Conservation (phyloP, 2,329 filamentous ascomycete genomes). For the Phaeoacremonium minimum region DNA sequence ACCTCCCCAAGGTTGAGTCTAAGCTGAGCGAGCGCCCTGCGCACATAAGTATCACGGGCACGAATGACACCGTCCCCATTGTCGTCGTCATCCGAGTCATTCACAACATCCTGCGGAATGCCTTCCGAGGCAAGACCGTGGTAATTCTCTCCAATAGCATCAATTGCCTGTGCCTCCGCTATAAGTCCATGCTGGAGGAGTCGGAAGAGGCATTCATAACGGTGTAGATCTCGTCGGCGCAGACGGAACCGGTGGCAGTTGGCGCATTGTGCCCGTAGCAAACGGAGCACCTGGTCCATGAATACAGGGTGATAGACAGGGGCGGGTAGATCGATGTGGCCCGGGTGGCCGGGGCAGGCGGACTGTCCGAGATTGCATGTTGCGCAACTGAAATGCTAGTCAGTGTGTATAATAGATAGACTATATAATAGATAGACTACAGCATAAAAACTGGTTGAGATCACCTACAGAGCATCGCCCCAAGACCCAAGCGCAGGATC, state of each 20-base stretch:
- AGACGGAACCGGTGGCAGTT: conserved; percentile 89
- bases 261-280: conserved; percentile 81
- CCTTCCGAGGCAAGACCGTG: conserved; percentile 35
- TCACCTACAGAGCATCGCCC: conserved; percentile 72
- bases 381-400: conserved; percentile 61
- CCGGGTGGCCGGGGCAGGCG: conserved; percentile 86
- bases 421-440: not conserved
- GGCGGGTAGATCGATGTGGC: conserved; percentile 90
- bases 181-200: conserved; percentile 82
- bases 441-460: not conserved
- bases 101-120: conserved; percentile 41
- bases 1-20: conserved; percentile 42
- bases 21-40: conserved; percentile 61
- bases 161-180: conserved; percentile 59
- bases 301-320: conserved; percentile 96
- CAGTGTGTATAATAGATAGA: no score
- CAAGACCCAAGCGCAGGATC: conserved; percentile 89
- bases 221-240: conserved; percentile 69
- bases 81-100: conserved; percentile 58
- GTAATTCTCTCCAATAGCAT: conserved; percentile 42
- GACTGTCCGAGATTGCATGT: conserved; percentile 84
- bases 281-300: conserved; percentile 82
- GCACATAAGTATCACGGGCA: conserved; percentile 64
- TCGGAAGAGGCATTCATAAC: conserved; percentile 78
- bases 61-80: conserved; percentile 47